phyloP scores from a whole-genome alignment of 129 eudicot genomes.

The Tanacetum coccineum region DNA sequence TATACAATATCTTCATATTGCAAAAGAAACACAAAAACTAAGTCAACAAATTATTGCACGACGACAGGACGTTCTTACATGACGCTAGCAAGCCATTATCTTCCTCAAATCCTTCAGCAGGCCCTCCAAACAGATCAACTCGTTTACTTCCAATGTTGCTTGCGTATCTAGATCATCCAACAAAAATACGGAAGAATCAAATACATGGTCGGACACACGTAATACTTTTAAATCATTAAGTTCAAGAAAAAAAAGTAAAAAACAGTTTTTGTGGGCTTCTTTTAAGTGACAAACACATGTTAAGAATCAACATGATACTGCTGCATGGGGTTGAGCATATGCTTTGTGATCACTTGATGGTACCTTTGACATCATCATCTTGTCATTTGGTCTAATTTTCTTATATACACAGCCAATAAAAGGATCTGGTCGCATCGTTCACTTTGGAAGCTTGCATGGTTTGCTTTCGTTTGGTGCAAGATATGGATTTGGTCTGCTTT shows the following conservation, averaged over 20 bases:
- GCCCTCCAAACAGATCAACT: slow-evolving; percentile 90
- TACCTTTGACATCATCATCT: too few species aligned
- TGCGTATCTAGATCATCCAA: slow-evolving; percentile 55
- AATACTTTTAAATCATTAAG: slow-evolving; percentile 4
- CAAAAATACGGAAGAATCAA: slow-evolving; percentile 17
- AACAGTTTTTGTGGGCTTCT: not conserved
- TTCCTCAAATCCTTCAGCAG: slow-evolving; percentile 60
- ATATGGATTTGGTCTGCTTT: too few species aligned
- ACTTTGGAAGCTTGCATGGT: too few species aligned
- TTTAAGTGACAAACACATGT: slow-evolving; percentile 1
- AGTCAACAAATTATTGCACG: slow-evolving; percentile 8
- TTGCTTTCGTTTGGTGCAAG: too few species aligned
- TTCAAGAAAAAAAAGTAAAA: not conserved
- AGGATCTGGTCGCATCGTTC: too few species aligned
- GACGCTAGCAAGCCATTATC: slow-evolving; percentile 83
- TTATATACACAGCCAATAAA: too few species aligned
- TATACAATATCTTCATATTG: too few species aligned
- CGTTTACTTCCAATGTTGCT: slow-evolving; percentile 74
- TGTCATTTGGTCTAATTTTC: too few species aligned
- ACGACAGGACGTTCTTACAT: slow-evolving; percentile 58
- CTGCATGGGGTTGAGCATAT: too few species aligned
- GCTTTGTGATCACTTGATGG: too few species aligned
- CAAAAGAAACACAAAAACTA: not conserved
- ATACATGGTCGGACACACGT: slow-evolving; percentile 7
- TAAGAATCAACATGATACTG: too few species aligned